phyloP scores from a whole-genome alignment of 2,329 filamentous ascomycete species.

The Triangularia setosa region DNA sequence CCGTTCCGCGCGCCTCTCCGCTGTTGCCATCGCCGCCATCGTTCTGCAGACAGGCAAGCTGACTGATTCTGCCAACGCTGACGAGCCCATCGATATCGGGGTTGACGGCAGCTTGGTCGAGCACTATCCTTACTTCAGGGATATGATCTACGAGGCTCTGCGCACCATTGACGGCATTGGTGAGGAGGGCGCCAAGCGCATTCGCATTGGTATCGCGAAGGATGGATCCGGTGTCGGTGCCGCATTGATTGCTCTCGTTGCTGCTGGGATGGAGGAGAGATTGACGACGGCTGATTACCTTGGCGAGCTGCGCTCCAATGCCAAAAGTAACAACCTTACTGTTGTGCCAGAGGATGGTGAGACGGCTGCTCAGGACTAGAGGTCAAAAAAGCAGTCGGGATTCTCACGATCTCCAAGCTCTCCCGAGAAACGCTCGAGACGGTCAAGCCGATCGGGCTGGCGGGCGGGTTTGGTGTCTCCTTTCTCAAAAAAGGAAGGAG shows the following conservation, averaged over 20 bases:
- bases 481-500: background rate
- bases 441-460: background rate
- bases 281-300: slow-evolving; percentile 35
- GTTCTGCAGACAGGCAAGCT: slow-evolving; percentile 77
- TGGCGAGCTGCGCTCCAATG: slow-evolving; percentile 38
- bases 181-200: slow-evolving; percentile 71
- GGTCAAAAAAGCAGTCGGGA: background rate
- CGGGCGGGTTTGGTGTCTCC: background rate
- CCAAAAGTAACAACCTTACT: slow-evolving; percentile 31
- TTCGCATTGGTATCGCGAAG: slow-evolving; percentile 93
- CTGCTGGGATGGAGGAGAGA: slow-evolving; percentile 60
- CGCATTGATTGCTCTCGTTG: slow-evolving; percentile 88
- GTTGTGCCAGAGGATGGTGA: slow-evolving; percentile 25
- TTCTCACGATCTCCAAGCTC: background rate
- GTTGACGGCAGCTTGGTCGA: slow-evolving; percentile 94
- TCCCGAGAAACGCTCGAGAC: background rate
- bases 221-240: slow-evolving; percentile 95
- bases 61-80: slow-evolving; percentile 48
- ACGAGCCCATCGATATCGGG: slow-evolving; percentile 79
- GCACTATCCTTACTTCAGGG: slow-evolving; percentile 90
- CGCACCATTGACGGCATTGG: slow-evolving; percentile 75
- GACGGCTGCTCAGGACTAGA: slow-evolving; percentile 18
- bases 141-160: slow-evolving; percentile 80
- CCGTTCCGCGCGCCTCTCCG: slow-evolving; percentile 81
- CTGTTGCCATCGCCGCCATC: slow-evolving; percentile 81